Percentiles rank a stretch among this genome's conserved stretches.
Conservation (phyloP, 345 rosid genomes). For the Bruguiera gymnorhiza region DNA sequence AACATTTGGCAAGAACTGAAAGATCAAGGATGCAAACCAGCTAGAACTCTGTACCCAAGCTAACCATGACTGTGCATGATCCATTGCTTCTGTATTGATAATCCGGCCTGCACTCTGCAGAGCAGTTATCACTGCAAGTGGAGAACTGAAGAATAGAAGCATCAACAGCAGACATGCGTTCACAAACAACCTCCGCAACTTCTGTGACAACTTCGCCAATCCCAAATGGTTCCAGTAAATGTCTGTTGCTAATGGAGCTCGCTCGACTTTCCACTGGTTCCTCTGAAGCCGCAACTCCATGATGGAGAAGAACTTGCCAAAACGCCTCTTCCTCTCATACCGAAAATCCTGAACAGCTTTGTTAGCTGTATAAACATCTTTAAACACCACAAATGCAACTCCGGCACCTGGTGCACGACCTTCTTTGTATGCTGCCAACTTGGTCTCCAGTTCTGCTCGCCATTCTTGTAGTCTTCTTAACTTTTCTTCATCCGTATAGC, state of each 20-base stretch:
- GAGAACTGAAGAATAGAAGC: constrained; percentile 91
- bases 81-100: constrained; percentile 89
- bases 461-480: constrained; percentile 68
- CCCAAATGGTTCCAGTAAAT: constrained; percentile 98
- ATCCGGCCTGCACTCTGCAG: constrained; percentile 79
- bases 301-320: constrained; percentile 83
- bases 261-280: constrained; percentile 96
- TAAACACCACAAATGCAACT: constrained; percentile 85
- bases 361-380: constrained; percentile 92
- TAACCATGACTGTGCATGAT: constrained; percentile 84
- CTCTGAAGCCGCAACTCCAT: constrained; percentile 81
- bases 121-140: constrained; percentile 83
- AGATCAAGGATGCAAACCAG: constrained; percentile 87
- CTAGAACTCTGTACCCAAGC: constrained; percentile 89
- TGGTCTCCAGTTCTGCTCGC: constrained; percentile 73
- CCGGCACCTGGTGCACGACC: constrained; percentile 88
- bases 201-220: constrained; percentile 64
- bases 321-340: constrained; percentile 69
- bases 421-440: constrained; percentile 65
- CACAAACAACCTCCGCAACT: constrained; percentile 66
- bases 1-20: constrained; percentile 92
- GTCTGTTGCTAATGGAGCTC: constrained; percentile 94
- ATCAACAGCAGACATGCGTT: constrained; percentile 76
- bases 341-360: constrained; percentile 85
- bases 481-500: constrained; percentile 64